These are phyloP conservation scores for Aspergillus neotritici DNA, from an alignment of 2,329 filamentous ascomycete genomes.

Conservation along the genomic window DNA sequence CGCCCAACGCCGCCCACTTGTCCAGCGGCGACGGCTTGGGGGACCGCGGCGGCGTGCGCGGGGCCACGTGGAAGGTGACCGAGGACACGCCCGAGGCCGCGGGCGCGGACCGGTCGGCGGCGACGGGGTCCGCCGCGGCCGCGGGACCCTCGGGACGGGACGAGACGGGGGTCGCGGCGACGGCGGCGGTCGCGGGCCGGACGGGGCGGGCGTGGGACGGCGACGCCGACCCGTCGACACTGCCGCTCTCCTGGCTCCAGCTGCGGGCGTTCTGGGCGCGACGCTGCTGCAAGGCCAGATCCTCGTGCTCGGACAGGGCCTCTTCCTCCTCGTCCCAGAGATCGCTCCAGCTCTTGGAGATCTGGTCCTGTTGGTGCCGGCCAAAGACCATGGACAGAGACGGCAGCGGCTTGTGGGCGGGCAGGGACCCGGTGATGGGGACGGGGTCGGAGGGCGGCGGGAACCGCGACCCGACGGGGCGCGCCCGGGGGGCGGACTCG, in stretches of 20 bases:
- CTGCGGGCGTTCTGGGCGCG: slow-evolving; percentile 63
- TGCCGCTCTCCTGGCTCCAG: slow-evolving; percentile 70
- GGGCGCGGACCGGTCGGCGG: slow-evolving; percentile 26
- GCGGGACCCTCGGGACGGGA: slow-evolving; percentile 52
- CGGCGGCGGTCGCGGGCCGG: slow-evolving; percentile 44
- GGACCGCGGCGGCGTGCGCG: slow-evolving; percentile 57
- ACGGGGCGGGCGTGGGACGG: slow-evolving; percentile 52
- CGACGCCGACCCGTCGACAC: slow-evolving; percentile 48
- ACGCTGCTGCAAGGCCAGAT: slow-evolving; percentile 54
- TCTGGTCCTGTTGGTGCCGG: slow-evolving; percentile 62
- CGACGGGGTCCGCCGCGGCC: slow-evolving; percentile 44
- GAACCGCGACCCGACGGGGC: slow-evolving; percentile 37
- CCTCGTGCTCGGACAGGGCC: slow-evolving; percentile 59
- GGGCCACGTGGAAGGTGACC: slow-evolving; percentile 24
- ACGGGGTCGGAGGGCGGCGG: slow-evolving; percentile 56
- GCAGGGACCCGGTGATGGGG: slow-evolving; percentile 73
- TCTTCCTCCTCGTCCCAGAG: slow-evolving; percentile 98
- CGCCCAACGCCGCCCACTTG: slow-evolving; percentile 85
- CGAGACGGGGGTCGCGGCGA: slow-evolving; percentile 48
- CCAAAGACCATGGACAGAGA: slow-evolving; percentile 77
- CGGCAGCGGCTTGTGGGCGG: slow-evolving; percentile 56
- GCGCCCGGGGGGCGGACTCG: slow-evolving; percentile 70
- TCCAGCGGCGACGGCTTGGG: slow-evolving; percentile 54
- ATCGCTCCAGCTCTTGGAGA: slow-evolving; percentile 99
- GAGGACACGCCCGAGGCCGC: slow-evolving; percentile 14